phyloP scores from a whole-genome alignment of 768 basidiomycete genomes.

The Rhizopogon rudus region DNA sequence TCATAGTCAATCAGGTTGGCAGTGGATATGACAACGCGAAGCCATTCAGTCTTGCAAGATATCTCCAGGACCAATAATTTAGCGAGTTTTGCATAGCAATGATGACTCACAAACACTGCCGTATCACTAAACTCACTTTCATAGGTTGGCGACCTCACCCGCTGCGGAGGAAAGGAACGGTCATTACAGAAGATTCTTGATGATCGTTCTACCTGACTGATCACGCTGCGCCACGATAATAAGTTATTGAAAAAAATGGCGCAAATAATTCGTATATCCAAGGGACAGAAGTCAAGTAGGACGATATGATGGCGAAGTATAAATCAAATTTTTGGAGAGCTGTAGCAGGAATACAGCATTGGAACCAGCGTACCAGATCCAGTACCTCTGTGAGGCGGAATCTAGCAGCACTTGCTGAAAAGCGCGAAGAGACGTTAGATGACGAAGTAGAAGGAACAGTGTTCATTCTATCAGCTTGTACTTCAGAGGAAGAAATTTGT shows the following conservation, averaged over 20 bases:
- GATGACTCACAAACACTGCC: constrained; percentile 46
- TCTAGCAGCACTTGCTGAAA: too few relatives aligned
- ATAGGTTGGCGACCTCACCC: too few relatives aligned
- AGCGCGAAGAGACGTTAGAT: too few relatives aligned
- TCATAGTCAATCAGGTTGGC: constrained; percentile 85
- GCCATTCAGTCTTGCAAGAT: constrained; percentile 78
- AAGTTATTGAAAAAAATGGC: constrained; percentile 58
- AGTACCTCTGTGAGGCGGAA: constrained; percentile 67
- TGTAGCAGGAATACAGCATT: constrained; percentile 4
- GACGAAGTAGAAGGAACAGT: constrained; percentile 22
- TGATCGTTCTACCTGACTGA: constrained; percentile 46
- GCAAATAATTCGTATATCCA: constrained; percentile 80
- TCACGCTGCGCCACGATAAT: constrained; percentile 68
- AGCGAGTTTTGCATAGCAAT: background rate
- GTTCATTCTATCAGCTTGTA: constrained; percentile 15
- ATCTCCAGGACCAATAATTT: constrained; percentile 38
- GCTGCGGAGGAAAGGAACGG: constrained; percentile 55
- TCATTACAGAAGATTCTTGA: constrained; percentile 65
- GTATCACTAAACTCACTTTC: constrained; percentile 44
- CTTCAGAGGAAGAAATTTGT: constrained; percentile 31
- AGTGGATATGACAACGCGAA: constrained; percentile 78
- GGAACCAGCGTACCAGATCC: constrained; percentile 50
- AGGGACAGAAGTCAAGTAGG: constrained; percentile 60
- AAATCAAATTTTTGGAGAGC: constrained; percentile 56
- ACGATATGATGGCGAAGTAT: constrained; percentile 71